Evolutionary conservation across 805 yeast species (phyloP).

Genomic region (Candida pseudoglaebosa): DNA sequence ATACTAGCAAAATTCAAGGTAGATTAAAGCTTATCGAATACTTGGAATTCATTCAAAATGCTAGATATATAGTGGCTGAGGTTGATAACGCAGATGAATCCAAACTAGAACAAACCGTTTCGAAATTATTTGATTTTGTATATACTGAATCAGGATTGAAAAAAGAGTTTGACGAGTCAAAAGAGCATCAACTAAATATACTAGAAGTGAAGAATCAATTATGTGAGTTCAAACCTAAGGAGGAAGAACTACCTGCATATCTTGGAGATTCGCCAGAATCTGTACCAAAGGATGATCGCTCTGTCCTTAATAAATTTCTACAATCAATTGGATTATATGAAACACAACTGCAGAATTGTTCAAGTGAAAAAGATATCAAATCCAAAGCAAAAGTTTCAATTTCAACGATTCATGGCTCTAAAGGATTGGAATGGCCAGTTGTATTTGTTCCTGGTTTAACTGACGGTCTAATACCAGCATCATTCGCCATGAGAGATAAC

Average conservation of each 20-base stretch:
- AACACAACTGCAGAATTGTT: constrained; percentile 18
- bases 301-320: constrained; percentile 22
- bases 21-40: constrained; percentile 14
- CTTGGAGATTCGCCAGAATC: constrained; percentile 12
- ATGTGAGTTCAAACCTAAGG: constrained; percentile 28
- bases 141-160: constrained; percentile 27
- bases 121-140: constrained; percentile 20
- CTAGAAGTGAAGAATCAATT: constrained; percentile 38
- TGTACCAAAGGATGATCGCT: constrained; percentile 12
- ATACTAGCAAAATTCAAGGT: constrained; percentile 10
- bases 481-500: constrained; percentile 36
- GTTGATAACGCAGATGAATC: constrained; percentile 7
- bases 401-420: constrained; percentile 88
- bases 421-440: constrained; percentile 94
- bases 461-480: constrained; percentile 64
- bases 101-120: constrained; percentile 1
- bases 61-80: constrained; percentile 11
- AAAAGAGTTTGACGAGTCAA: constrained; percentile 23
- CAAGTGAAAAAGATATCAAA: constrained; percentile 10
- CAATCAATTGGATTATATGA: constrained; percentile 35
- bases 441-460: constrained; percentile 76
- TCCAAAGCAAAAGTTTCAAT: constrained; percentile 34
- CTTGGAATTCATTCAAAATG: constrained; percentile 21
- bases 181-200: constrained; percentile 31
- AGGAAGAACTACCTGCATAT: constrained; percentile 17